Base-by-base conservation (phyloP, 208 protist species). In the Leishmania major region DNA sequence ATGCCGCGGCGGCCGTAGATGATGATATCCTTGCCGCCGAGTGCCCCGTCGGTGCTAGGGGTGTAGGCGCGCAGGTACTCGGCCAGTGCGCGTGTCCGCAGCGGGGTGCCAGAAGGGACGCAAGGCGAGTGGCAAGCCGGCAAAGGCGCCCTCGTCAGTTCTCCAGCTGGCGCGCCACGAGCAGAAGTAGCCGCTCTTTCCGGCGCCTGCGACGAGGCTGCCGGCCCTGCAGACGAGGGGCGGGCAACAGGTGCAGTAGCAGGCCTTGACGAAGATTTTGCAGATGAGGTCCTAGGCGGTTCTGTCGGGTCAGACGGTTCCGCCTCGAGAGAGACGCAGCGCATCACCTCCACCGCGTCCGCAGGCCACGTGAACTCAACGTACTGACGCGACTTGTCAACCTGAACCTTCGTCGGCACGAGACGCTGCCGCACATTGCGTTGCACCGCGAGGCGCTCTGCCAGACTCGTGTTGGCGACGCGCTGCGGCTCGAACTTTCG, bases 51-150 rank as follows among this genome's bases (percentile, higher is more conserved):
- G 11, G 94, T 97, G 89, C 92, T 96, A 17, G 94, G 88, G 10
- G 95, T 95, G 82, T 95, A 94, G 15, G 85, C 93, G 5, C 95
- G 91, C 77, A 98, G 84, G 81, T 93, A 97, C 78, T 98, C 93
- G 2, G 95, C 93, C 55, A 97, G 72, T 17, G 84, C 91, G 55
- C 88, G 89, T n/a, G 88, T 93, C 62, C 88, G 84, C 59, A 84
- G 66, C 35, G 74, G 69, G 51, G 35, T n/a, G 43, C 25, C 25
- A 35, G 69, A 15, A 51, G 43, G 45, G 28, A 47, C 1, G 69
- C 69, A n/a, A 19, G 25, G 43, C 25, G 19, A 19, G 43, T 17
- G 37, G 45, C 15, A 28, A 73, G 66, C 11, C 37, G 69, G 28
- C 43, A 3, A 73, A 73, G 69, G 25, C 28, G 35, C 7, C 3